Evolutionary conservation across 2,329 filamentous ascomycete species (phyloP).

Genomic region (Colletotrichum sp.): DNA sequence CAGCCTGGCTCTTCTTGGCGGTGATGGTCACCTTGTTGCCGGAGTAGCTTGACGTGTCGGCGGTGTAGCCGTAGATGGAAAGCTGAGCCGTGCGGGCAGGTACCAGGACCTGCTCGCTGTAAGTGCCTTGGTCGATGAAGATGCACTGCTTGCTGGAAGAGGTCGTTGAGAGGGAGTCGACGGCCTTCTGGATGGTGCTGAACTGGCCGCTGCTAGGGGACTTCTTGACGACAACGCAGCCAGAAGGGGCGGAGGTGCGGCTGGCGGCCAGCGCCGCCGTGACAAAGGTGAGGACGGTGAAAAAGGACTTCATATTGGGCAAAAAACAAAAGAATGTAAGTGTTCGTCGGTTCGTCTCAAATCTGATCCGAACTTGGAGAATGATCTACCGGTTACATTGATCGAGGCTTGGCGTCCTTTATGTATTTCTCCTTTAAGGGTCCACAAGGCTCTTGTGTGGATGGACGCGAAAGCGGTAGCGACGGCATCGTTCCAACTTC

Average conservation of each 20-base stretch:
- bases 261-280: conserved; percentile 23
- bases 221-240: conserved; percentile 35
- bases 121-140: conserved; percentile 71
- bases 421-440: not conserved
- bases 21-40: conserved; percentile 63
- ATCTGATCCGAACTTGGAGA: not conserved
- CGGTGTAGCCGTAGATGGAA: conserved; percentile 62
- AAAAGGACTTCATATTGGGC: conserved; percentile 10
- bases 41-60: conserved; percentile 54
- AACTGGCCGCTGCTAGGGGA: conserved; percentile 25
- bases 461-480: not conserved
- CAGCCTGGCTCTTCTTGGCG: conserved; percentile 58
- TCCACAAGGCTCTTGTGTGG: not conserved
- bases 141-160: conserved; percentile 59
- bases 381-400: not conserved
- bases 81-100: conserved; percentile 52
- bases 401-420: not conserved
- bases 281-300: not conserved
- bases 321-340: not conserved
- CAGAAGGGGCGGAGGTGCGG: conserved; percentile 33
- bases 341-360: not conserved
- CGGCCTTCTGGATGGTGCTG: conserved; percentile 51
- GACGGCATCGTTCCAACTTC: not conserved
- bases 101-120: conserved; percentile 65
- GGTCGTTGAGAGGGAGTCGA: conserved; percentile 60